These are phyloP conservation scores for Trypanosoma grayi DNA, from an alignment of 208 protist species.

Conservation along the genomic window DNA sequence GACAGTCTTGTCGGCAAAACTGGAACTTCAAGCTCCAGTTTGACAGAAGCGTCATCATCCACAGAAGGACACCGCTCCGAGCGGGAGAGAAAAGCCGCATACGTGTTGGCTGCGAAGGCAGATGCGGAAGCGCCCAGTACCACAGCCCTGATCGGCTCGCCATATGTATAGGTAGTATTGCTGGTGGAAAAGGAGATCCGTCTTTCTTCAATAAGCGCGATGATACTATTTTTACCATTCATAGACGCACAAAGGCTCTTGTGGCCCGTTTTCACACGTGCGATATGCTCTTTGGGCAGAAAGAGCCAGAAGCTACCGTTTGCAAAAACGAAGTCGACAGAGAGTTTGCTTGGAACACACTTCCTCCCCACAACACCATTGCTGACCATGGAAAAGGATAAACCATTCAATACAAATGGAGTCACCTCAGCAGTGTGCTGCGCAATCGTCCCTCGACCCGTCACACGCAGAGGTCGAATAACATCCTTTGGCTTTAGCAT, in stretches of 20 bases:
- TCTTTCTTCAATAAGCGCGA: slow-evolving; percentile 31
- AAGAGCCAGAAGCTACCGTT: slow-evolving; percentile 33
- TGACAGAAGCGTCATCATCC: slow-evolving; percentile 9
- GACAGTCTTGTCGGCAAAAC: slow-evolving; percentile 26
- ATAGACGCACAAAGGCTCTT: slow-evolving; percentile 62
- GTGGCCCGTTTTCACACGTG: slow-evolving; percentile 19
- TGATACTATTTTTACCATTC: slow-evolving; percentile 28
- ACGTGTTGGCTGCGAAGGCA: slow-evolving; percentile 33
- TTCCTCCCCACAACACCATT: slow-evolving; percentile 42
- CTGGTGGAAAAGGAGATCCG: slow-evolving; percentile 27
- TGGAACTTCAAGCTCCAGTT: slow-evolving; percentile 19
- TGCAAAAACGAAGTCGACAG: slow-evolving; percentile 43
- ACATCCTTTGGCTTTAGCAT: slow-evolving; percentile 1
- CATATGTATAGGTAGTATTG: slow-evolving; percentile 23
- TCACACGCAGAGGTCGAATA: slow-evolving; percentile 25
- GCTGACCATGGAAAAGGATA: slow-evolving; percentile 65
- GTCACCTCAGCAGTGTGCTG: slow-evolving; percentile 41
- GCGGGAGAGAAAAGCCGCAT: slow-evolving; percentile 44
- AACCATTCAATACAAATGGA: slow-evolving; percentile 22
- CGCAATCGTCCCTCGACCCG: slow-evolving; percentile 39
- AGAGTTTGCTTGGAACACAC: slow-evolving; percentile 38
- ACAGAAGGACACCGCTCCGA: slow-evolving; percentile 29
- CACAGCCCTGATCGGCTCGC: slow-evolving; percentile 29
- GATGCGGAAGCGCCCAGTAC: slow-evolving; percentile 39
- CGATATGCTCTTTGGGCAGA: slow-evolving; percentile 18